Percentiles rank a stretch among this genome's conserved stretches.
Conservation (phyloP, 2,329 filamentous ascomycete genomes). For the Talaromyces funiculosus region DNA sequence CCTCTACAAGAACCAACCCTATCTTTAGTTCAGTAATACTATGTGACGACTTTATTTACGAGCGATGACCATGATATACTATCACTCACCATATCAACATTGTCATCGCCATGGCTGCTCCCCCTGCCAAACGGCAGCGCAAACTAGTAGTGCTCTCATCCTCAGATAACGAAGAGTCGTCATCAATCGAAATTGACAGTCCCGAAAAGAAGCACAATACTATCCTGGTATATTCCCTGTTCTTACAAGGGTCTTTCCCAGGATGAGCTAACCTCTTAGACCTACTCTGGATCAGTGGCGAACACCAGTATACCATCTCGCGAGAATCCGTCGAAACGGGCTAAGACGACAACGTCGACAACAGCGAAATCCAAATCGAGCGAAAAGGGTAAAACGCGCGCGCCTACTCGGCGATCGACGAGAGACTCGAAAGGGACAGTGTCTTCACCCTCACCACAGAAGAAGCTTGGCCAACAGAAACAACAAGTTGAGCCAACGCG, state of each 20-base stretch:
- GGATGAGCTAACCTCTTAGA: not conserved
- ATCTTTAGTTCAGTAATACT: not conserved
- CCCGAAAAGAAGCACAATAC: not conserved
- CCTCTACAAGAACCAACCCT: not conserved
- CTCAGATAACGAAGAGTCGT: constrained; percentile 13
- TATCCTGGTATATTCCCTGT: not conserved
- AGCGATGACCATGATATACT: constrained; percentile 1
- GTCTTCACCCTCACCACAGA: constrained; percentile 2
- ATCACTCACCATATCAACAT: not conserved
- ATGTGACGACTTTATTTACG: not conserved
- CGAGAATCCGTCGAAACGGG: not conserved
- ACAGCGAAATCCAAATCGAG: not conserved
- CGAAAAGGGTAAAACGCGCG: not conserved
- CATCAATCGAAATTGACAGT: not conserved
- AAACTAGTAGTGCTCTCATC: constrained; percentile 26
- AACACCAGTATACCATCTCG: not conserved
- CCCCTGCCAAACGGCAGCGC: constrained; percentile 34
- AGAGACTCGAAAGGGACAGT: not conserved
- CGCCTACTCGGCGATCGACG: not conserved
- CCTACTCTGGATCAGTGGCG: not conserved
- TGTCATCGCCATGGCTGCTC: constrained; percentile 27
- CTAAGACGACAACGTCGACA: not conserved
- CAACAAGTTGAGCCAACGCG: constrained; percentile 21
- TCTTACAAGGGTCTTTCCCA: not conserved
- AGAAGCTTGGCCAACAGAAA: constrained; percentile 17